These are phyloP conservation scores for Salicornia ramosissima DNA, from an alignment of 148 eudicot genomes.

Conservation along the genomic window DNA sequence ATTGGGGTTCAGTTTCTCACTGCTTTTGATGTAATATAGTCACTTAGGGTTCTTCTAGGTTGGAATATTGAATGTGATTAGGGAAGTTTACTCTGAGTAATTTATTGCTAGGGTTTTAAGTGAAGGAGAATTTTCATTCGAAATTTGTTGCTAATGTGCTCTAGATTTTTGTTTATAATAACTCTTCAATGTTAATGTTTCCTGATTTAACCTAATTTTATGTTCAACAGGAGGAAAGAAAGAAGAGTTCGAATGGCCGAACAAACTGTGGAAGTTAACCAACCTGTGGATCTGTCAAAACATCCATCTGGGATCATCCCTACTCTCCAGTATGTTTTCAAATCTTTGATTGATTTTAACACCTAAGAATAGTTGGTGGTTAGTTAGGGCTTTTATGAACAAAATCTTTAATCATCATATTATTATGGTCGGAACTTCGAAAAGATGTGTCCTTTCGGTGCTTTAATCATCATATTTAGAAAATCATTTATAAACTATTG, in stretches of 20 bases:
- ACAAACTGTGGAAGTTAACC: conserved; percentile 53
- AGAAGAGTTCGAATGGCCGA: conserved; percentile 39
- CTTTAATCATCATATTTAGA: neutral
- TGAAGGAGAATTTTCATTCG: neutral
- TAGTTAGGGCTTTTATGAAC: neutral
- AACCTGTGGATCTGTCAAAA: conserved; percentile 56
- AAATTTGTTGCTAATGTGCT: too few relatives aligned
- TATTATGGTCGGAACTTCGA: neutral
- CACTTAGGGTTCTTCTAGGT: too few relatives aligned
- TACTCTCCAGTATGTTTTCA: conserved; percentile 61
- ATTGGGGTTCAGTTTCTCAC: too few relatives aligned
- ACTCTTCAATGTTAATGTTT: neutral
- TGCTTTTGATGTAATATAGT: too few relatives aligned
- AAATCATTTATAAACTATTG: too few relatives aligned
- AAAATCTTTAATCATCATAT: neutral
- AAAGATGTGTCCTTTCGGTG: neutral
- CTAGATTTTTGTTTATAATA: neutral
- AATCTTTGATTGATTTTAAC: neutral
- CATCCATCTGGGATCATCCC: conserved; percentile 75
- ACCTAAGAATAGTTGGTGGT: neutral
- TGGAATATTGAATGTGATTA: neutral
- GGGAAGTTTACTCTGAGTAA: too few relatives aligned
- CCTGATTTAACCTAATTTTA: neutral
- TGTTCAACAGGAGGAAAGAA: neutral
- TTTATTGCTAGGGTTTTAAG: too few relatives aligned